Conservation (phyloP, 331 rosid species). For the Spiraea crenata region DNA sequence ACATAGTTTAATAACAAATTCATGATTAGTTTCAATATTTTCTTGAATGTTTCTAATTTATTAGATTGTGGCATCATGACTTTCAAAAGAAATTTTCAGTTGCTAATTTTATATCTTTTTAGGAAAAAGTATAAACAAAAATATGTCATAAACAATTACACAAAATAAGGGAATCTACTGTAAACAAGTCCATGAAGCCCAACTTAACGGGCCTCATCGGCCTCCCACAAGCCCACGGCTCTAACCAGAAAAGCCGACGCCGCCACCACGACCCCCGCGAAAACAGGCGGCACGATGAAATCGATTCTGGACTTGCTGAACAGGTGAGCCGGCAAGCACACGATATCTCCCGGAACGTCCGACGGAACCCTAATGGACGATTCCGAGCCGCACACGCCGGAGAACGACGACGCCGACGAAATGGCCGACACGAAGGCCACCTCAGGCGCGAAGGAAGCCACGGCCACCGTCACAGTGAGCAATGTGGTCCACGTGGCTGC, state of each 20-base stretch:
- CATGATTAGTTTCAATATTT: too few relatives aligned
- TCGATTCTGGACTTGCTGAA: slow-evolving; percentile 60
- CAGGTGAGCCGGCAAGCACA: slow-evolving; percentile 62
- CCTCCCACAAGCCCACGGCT: slow-evolving; percentile 59
- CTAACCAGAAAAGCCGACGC: slow-evolving; percentile 67
- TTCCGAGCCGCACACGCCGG: slow-evolving; percentile 36
- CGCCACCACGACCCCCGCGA: slow-evolving; percentile 74
- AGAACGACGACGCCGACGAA: slow-evolving; percentile 54
- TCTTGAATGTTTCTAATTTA: too few relatives aligned
- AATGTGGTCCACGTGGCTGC: slow-evolving; percentile 64
- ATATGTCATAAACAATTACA: too few relatives aligned
- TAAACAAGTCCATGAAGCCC: neutral
- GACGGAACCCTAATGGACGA: slow-evolving; percentile 60
- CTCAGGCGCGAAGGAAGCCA: slow-evolving; percentile 72
- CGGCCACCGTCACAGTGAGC: slow-evolving; percentile 59
- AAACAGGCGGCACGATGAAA: slow-evolving; percentile 65
- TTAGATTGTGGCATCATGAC: too few relatives aligned
- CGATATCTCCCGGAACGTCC: slow-evolving; percentile 61
- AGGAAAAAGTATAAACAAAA: too few relatives aligned
- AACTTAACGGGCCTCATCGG: slow-evolving; percentile 26
- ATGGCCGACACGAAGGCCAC: slow-evolving; percentile 68
- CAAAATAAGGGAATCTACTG: neutral
- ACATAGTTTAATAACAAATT: too few relatives aligned
- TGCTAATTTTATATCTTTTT: too few relatives aligned
- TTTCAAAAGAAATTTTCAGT: too few relatives aligned